A percentile compares a stretch with the other conserved stretches of the same genome.
Evolutionary conservation across 257 asterid species (phyloP).

Genomic region (Primulina huaijiensis): DNA sequence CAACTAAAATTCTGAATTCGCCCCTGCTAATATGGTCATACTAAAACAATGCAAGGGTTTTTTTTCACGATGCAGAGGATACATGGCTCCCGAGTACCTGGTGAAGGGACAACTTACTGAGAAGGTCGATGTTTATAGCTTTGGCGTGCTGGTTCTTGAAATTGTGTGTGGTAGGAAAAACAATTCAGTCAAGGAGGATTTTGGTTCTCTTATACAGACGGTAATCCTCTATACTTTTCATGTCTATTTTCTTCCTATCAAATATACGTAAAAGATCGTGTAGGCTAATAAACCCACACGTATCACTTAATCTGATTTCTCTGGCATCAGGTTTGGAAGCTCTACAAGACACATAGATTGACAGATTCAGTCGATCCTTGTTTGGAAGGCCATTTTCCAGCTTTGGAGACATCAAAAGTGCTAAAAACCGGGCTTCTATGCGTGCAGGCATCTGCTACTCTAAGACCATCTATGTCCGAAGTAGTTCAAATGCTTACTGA

Average conservation of each 20-base stretch:
- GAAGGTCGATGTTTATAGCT: constrained; percentile 87
- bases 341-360: constrained; percentile 43
- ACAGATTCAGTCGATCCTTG: constrained; percentile 60
- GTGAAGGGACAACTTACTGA: constrained; percentile 91
- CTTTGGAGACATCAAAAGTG: constrained; percentile 46
- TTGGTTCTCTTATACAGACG: constrained; percentile 68
- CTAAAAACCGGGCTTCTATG: constrained; percentile 67
- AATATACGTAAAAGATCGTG: neutral
- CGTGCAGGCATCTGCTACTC: constrained; percentile 64
- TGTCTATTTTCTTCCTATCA: neutral
- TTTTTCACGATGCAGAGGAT: constrained; percentile 53
- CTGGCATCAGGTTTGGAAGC: constrained; percentile 66
- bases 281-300: neutral
- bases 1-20: neutral
- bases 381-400: constrained; percentile 47
- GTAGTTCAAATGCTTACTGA: constrained; percentile 67
- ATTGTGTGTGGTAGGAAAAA: constrained; percentile 68
- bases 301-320: constrained; percentile 12
- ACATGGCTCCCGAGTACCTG: constrained; percentile 95
- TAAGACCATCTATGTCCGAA: constrained; percentile 77
- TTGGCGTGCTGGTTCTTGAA: constrained; percentile 81
- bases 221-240: constrained; percentile 31
- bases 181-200: constrained; percentile 59
- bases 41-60: neutral
- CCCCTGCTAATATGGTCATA: neutral